A percentile compares a stretch with the other conserved stretches of the same genome.
Evolutionary conservation across 345 rosid species (phyloP).

Genomic region (Gynandropsis gynandra): DNA sequence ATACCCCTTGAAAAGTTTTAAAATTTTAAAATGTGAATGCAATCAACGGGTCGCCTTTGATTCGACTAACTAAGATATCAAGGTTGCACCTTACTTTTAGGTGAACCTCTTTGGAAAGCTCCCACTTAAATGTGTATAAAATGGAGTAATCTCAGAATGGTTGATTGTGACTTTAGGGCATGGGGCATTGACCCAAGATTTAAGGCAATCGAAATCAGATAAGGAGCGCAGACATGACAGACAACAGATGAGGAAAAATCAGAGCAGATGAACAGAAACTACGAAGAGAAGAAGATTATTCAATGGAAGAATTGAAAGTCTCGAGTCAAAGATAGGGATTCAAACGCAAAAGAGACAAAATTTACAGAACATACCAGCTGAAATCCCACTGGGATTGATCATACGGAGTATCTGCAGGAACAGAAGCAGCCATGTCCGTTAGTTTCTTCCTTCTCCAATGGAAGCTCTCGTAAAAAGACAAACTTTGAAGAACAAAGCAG

Average conservation of each 20-base stretch:
- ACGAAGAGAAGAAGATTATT: background rate
- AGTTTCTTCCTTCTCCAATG: conserved; percentile 15
- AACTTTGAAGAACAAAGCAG: too few relatives aligned
- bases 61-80: too few relatives aligned
- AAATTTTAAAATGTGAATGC: too few relatives aligned
- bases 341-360: background rate
- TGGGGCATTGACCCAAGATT: background rate
- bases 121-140: too few relatives aligned
- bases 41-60: too few relatives aligned
- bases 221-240: conserved; percentile 1
- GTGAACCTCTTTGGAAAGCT: too few relatives aligned
- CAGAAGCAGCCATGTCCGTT: conserved; percentile 24
- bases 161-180: conserved; percentile 12
- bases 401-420: conserved; percentile 14
- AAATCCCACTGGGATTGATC: conserved; percentile 41
- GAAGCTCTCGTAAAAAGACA: conserved; percentile 8
- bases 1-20: too few relatives aligned
- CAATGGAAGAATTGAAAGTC: background rate
- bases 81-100: too few relatives aligned
- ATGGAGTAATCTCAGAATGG: too few relatives aligned
- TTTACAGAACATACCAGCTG: conserved; percentile 35
- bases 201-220: conserved; percentile 9
- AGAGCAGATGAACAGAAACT: background rate
- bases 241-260: background rate
- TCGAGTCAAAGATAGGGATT: background rate